Conservation (phyloP, 345 rosid species). For the Leavenworthia alabamica region DNA sequence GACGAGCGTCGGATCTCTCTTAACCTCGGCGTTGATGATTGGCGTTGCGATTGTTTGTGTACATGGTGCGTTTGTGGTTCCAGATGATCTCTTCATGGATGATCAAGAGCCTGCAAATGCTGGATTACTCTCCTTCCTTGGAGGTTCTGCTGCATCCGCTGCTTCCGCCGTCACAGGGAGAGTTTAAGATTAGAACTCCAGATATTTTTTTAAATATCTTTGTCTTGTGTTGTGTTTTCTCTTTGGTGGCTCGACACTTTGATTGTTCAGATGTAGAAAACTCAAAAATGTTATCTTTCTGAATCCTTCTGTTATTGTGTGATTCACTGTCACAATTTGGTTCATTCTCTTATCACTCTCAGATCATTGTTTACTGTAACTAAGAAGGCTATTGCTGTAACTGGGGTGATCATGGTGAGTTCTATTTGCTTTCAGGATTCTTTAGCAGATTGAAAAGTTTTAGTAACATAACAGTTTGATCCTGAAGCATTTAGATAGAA, state of each 20-base stretch:
- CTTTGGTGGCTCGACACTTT: neutral
- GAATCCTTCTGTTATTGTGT: neutral
- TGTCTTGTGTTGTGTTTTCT: conserved; percentile 6
- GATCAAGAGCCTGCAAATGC: conserved; percentile 60
- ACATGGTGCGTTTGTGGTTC: conserved; percentile 81
- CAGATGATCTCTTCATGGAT: conserved; percentile 77
- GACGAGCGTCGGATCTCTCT: conserved; percentile 71
- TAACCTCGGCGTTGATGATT: conserved; percentile 60
- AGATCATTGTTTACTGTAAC: neutral
- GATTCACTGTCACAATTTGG: neutral
- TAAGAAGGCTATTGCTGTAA: neutral
- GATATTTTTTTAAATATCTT: neutral
- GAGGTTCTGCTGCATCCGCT: conserved; percentile 57
- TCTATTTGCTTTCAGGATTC: neutral
- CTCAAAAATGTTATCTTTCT: conserved; percentile 1
- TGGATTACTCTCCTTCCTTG: conserved; percentile 68
- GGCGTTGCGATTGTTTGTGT: conserved; percentile 64
- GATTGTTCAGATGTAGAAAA: conserved; percentile 13
- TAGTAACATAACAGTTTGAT: neutral
- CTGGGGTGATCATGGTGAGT: neutral
- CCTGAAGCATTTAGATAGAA: neutral
- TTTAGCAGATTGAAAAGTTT: neutral
- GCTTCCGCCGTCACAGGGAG: conserved; percentile 50
- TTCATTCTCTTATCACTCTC: neutral
- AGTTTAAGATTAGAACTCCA: conserved; percentile 31